Evolutionary conservation across 2,329 filamentous ascomycete genomes (phyloP).

Genomic region (Byssoonygena ceratinophila): DNA sequence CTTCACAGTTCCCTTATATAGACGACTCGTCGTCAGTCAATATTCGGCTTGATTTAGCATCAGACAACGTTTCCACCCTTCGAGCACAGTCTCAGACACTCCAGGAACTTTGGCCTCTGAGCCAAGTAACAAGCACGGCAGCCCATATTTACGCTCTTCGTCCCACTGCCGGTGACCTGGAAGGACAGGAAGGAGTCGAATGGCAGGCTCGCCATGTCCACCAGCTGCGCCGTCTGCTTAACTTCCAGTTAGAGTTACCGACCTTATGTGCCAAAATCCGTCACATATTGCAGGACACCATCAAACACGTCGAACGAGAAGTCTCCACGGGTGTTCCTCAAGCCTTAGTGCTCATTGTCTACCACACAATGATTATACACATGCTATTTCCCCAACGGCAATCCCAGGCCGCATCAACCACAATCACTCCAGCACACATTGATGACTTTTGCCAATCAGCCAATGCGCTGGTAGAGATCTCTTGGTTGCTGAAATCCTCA

Average conservation of each 20-base stretch:
- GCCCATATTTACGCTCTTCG: slow-evolving; percentile 13
- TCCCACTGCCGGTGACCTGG: slow-evolving; percentile 5
- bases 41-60: slow-evolving; percentile 11
- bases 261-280: slow-evolving; percentile 10
- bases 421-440: slow-evolving; percentile 10
- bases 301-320: slow-evolving; percentile 10
- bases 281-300: slow-evolving; percentile 8
- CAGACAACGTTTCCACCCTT: slow-evolving; percentile 12
- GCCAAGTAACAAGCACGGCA: slow-evolving; percentile 12
- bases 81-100: slow-evolving; percentile 9
- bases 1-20: slow-evolving; percentile 11
- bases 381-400: slow-evolving; percentile 12
- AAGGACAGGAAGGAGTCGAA: slow-evolving; percentile 7
- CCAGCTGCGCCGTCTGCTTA: slow-evolving; percentile 11
- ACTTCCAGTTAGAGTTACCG: slow-evolving; percentile 10
- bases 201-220: slow-evolving; percentile 12
- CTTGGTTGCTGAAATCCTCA: slow-evolving; percentile 6
- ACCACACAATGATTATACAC: slow-evolving; percentile 13
- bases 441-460: slow-evolving; percentile 11
- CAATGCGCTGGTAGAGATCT: slow-evolving; percentile 9
- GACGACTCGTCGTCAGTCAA: slow-evolving; percentile 11
- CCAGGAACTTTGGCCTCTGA: slow-evolving; percentile 11
- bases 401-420: slow-evolving; percentile 3
- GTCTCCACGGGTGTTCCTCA: slow-evolving; percentile 6
- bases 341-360: slow-evolving; percentile 9